Evolutionary conservation across 495 filamentous ascomycete genomes (phyloP).

Genomic region (Aspergillus baeticus): DNA sequence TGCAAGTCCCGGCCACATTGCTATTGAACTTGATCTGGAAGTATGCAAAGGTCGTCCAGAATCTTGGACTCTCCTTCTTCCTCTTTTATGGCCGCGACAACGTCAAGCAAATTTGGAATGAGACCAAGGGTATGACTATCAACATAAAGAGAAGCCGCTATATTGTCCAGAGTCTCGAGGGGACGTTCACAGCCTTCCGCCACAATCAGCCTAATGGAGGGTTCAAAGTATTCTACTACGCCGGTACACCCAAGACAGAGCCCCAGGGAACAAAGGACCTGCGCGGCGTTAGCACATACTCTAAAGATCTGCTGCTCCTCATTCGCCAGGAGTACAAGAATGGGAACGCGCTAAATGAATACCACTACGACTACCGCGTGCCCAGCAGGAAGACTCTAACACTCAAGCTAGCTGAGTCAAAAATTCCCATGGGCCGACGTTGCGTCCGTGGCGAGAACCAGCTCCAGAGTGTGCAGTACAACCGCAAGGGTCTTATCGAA

Average conservation of each 20-base stretch:
- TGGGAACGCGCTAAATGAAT: constrained; percentile 47
- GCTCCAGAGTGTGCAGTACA: constrained; percentile 52
- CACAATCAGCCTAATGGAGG: constrained; percentile 36
- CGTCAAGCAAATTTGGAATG: constrained; percentile 43
- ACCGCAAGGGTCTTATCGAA: constrained; percentile 53
- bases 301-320: constrained; percentile 44
- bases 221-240: constrained; percentile 48
- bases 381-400: constrained; percentile 34
- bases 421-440: constrained; percentile 46
- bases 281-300: constrained; percentile 48
- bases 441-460: constrained; percentile 49
- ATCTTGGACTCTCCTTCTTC: constrained; percentile 46
- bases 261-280: constrained; percentile 42
- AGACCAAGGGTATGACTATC: constrained; percentile 48
- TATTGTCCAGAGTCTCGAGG: constrained; percentile 43
- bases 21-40: constrained; percentile 50
- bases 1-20: constrained; percentile 40
- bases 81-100: constrained; percentile 47
- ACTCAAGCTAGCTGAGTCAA: constrained; percentile 27
- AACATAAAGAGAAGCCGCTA: constrained; percentile 45
- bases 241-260: constrained; percentile 43
- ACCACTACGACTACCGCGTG: constrained; percentile 48
- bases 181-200: constrained; percentile 49
- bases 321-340: constrained; percentile 49
- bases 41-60: constrained; percentile 41